These are phyloP conservation scores for Rhodotorula sp. DNA, from an alignment of 1,284 basidiomycete genomes.

Conservation along the genomic window DNA sequence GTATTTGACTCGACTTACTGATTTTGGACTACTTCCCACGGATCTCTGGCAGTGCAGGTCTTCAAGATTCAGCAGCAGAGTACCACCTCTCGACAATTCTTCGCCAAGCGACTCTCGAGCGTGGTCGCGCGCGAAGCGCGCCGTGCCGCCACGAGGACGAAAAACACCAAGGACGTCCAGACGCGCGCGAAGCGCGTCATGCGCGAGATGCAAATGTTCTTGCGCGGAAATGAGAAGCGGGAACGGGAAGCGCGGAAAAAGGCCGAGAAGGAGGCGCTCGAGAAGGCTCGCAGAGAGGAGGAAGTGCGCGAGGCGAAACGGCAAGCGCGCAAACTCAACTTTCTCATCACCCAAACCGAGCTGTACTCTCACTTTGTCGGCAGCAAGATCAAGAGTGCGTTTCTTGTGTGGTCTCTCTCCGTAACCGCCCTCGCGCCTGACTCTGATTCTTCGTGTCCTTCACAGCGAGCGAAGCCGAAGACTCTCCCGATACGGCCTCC, in stretches of 20 bases:
- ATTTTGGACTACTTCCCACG: too few species aligned
- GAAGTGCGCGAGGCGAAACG: constrained; percentile 93
- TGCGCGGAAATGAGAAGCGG: constrained; percentile 97
- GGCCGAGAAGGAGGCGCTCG: constrained; percentile 89
- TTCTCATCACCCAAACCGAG: constrained; percentile 98
- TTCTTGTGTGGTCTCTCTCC: neutral
- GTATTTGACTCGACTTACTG: too few species aligned
- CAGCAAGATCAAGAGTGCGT: constrained; percentile 91
- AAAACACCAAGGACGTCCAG: constrained; percentile 82
- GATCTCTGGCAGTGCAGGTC: constrained; percentile 15
- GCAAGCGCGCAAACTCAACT: constrained; percentile 95
- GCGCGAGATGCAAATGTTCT: constrained; percentile 84
- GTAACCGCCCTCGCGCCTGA: neutral
- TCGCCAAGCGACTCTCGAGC: constrained; percentile 39
- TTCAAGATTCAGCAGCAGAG: constrained; percentile 30
- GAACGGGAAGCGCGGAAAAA: constrained; percentile 89
- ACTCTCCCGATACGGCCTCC: constrained; percentile 59
- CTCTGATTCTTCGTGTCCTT: neutral
- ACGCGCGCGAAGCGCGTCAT: constrained; percentile 82
- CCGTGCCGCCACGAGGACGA: constrained; percentile 68
- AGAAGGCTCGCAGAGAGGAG: constrained; percentile 88
- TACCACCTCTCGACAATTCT: constrained; percentile 36
- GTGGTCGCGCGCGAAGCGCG: constrained; percentile 43
- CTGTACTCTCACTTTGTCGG: constrained; percentile 99
- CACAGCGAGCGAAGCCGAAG: constrained; percentile 82